phyloP scores from a whole-genome alignment of 148 eudicot species.

The Pharnaceum exiguum region DNA sequence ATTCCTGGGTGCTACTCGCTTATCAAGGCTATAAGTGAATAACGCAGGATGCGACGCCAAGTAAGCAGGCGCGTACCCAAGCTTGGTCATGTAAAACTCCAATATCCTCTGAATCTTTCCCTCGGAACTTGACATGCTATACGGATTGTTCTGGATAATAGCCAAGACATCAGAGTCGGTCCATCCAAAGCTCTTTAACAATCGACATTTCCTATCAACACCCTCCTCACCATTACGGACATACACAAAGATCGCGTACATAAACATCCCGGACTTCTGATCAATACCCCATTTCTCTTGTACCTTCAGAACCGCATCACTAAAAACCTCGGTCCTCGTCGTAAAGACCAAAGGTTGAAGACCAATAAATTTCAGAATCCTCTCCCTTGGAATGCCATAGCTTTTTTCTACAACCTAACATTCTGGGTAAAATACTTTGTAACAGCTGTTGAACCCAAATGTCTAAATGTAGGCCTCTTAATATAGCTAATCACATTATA shows the following conservation, averaged over 20 bases:
- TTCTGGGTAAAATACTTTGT: too few species aligned
- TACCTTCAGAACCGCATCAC: constrained; percentile 9
- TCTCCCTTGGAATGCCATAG: constrained; percentile 21
- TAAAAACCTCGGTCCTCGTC: neutral
- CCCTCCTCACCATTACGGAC: constrained; percentile 4
- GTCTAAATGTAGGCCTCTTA: too few species aligned
- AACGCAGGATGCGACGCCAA: constrained; percentile 7
- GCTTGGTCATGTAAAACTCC: constrained; percentile 27
- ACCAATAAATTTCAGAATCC: constrained; percentile 8
- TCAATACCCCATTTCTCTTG: constrained; percentile 28
- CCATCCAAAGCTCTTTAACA: constrained; percentile 31
- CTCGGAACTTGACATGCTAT: constrained; percentile 11
- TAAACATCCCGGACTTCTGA: constrained; percentile 19
- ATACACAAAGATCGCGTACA: constrained; percentile 16
- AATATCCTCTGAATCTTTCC: constrained; percentile 12
- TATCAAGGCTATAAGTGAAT: constrained; percentile 26
- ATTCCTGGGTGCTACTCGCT: constrained; percentile 29
- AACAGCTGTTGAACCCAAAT: too few species aligned
- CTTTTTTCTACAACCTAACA: too few species aligned
- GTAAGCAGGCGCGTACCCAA: constrained; percentile 23
- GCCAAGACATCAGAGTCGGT: constrained; percentile 18
- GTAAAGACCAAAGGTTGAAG: constrained; percentile 2
- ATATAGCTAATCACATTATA: too few species aligned
- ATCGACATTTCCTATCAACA: constrained; percentile 7
- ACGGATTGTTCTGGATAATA: constrained; percentile 13